Evolutionary conservation across 345 rosid genomes (phyloP).

Genomic region (Linum tenue): DNA sequence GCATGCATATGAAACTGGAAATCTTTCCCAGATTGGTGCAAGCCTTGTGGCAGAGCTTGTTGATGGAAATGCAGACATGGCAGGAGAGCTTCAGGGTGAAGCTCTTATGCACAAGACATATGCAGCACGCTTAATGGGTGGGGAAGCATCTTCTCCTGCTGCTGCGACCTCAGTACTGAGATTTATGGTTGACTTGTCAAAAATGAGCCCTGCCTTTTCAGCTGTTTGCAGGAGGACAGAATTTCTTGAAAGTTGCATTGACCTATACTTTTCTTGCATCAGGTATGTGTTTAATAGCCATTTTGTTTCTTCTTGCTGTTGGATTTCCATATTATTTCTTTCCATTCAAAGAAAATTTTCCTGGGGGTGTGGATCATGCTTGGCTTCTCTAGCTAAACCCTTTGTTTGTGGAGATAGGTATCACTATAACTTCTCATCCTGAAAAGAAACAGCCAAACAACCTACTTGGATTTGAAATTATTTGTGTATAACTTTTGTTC

Average conservation of each 20-base stretch:
- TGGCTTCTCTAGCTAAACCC: background rate
- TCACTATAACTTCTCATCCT: background rate
- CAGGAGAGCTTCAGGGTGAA: constrained; percentile 99
- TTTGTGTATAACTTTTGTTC: background rate
- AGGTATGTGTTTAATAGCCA: constrained; percentile 50
- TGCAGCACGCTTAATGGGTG: constrained; percentile 98
- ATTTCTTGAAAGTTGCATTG: constrained; percentile 83
- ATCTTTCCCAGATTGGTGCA: constrained; percentile 77
- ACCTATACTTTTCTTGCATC: constrained; percentile 89
- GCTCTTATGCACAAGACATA: constrained; percentile 99
- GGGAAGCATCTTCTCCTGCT: constrained; percentile 99
- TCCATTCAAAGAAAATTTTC: background rate
- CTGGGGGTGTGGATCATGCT: background rate
- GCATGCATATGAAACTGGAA: constrained; percentile 88
- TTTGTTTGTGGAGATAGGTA: background rate
- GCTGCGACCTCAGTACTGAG: constrained; percentile 93
- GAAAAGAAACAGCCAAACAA: background rate
- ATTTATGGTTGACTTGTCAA: constrained; percentile 99
- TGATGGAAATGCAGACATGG: constrained; percentile 81
- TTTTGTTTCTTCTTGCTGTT: constrained; percentile 14
- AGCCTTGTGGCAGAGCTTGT: constrained; percentile 91
- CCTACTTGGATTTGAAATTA: constrained; percentile 2
- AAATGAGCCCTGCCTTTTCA: constrained; percentile 92
- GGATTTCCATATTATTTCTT: constrained; percentile 8
- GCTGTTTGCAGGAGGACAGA: constrained; percentile 88